These are phyloP conservation scores for Pyropia yezoensis DNA, from an alignment of 23 red algal genomes.

Conservation along the genomic window DNA sequence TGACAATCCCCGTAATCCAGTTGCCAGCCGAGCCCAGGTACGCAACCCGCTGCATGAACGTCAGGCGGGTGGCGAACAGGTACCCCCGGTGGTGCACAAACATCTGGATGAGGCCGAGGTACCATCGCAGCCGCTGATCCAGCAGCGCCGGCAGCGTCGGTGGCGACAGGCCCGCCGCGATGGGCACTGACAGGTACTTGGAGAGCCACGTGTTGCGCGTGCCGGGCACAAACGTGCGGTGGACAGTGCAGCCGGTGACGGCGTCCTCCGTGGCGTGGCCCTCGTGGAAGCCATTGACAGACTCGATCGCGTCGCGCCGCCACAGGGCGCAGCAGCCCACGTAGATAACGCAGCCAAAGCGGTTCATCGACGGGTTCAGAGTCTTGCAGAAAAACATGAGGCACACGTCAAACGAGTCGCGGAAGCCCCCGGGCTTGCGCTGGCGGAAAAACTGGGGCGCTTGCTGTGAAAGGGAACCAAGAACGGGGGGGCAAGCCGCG, in stretches of 20 bases:
- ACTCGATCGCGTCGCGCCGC: conserved; percentile 7
- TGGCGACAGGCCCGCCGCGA: background rate
- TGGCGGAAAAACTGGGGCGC: conserved; percentile 4
- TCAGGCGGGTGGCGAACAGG: background rate
- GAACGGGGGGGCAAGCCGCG: too few species aligned
- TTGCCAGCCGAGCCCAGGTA: conserved; percentile 16
- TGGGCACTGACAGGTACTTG: background rate
- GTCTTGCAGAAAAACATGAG: background rate
- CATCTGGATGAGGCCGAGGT: background rate
- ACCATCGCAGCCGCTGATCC: conserved; percentile 1
- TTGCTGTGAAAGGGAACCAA: background rate
- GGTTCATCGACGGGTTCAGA: background rate
- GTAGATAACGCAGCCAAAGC: conserved; percentile 12
- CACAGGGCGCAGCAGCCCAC: conserved; percentile 17
- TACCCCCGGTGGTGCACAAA: conserved; percentile 1
- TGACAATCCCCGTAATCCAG: background rate
- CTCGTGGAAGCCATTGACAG: conserved; percentile 5
- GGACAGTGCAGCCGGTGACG: background rate
- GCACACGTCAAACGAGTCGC: background rate
- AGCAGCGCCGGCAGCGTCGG: background rate
- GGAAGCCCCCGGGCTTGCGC: background rate
- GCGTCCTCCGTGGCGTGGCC: conserved; percentile 1
- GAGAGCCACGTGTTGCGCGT: background rate
- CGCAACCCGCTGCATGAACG: background rate
- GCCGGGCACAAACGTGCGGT: background rate